These are phyloP conservation scores for Xylariaceae sp. DNA, from an alignment of 2,329 filamentous ascomycete species.

Conservation along the genomic window DNA sequence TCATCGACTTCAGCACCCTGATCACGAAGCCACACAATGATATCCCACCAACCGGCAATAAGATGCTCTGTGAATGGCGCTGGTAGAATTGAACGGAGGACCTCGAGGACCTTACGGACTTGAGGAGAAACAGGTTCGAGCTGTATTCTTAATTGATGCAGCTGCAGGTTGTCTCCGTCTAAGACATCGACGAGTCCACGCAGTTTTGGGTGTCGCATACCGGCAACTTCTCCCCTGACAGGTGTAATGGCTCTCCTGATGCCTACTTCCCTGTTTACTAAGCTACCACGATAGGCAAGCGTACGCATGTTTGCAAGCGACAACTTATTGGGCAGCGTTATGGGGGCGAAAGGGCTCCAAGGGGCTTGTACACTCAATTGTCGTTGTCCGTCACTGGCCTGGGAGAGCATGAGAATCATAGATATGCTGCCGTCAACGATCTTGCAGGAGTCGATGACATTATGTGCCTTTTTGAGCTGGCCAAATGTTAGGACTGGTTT, in stretches of 20 bases:
- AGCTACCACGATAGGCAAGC: conserved; percentile 62
- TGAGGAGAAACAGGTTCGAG: conserved; percentile 70
- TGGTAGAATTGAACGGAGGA: conserved; percentile 70
- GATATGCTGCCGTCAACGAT: conserved; percentile 71
- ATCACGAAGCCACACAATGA: conserved; percentile 70
- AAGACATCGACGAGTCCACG: conserved; percentile 70
- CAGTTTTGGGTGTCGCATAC: conserved; percentile 63
- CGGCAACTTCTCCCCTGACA: conserved; percentile 55
- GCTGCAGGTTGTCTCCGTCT: conserved; percentile 62
- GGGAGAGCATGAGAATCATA: conserved; percentile 73
- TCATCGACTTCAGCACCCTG: conserved; percentile 56
- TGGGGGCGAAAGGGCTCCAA: conserved; percentile 73
- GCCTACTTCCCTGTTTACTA: conserved; percentile 58
- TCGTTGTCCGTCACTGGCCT: conserved; percentile 66
- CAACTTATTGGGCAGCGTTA: conserved; percentile 66
- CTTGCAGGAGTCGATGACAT: conserved; percentile 76
- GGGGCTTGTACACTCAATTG: conserved; percentile 77
- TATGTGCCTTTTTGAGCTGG: conserved; percentile 65
- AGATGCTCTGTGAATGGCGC: conserved; percentile 65
- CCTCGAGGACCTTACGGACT: conserved; percentile 65
- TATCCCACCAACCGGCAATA: conserved; percentile 75
- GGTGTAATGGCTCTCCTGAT: conserved; percentile 56
- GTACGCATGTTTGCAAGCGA: conserved; percentile 65
- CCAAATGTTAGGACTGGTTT: conserved; percentile 54
- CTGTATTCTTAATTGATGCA: conserved; percentile 72